A percentile compares a stretch with the other conserved stretches of the same genome.
These are phyloP conservation scores for Colletotrichum sojae DNA, from an alignment of 2,329 filamentous ascomycete species.

Conservation along the genomic window DNA sequence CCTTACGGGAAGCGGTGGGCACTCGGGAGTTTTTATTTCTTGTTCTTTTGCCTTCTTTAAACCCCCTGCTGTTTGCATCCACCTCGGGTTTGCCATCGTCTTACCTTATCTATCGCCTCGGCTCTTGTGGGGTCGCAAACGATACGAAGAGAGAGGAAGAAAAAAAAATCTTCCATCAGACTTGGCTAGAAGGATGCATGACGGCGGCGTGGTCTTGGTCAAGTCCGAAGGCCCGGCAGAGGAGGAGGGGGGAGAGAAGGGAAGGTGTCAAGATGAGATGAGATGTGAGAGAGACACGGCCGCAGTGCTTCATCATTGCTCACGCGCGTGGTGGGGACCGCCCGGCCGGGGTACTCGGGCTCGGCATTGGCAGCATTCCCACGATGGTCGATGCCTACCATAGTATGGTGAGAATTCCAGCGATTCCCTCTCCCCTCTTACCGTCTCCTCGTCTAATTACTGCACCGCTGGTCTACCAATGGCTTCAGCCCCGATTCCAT, in stretches of 20 bases:
- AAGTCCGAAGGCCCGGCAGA: slow-evolving; percentile 12
- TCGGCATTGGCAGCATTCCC: slow-evolving; percentile 28
- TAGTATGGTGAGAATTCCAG: not conserved
- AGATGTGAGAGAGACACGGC: slow-evolving; percentile 36
- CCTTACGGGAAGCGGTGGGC: slow-evolving; percentile 7
- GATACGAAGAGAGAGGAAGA: not conserved
- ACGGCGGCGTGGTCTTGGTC: slow-evolving; percentile 1
- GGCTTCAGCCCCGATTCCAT: slow-evolving; percentile 1
- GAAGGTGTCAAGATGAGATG: slow-evolving; percentile 32
- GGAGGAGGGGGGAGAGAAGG: not conserved
- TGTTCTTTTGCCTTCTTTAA: not conserved
- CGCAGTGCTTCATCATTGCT: slow-evolving; percentile 35
- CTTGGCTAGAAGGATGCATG: slow-evolving; percentile 12
- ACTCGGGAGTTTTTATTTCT: not conserved
- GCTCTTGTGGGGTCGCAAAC: not conserved
- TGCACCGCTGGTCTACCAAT: not conserved
- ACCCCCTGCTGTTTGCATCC: too few species aligned
- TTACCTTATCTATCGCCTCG: not conserved
- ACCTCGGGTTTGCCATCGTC: slow-evolving; percentile 1
- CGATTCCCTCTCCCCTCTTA: not conserved
- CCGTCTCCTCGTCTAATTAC: not conserved
- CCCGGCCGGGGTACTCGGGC: slow-evolving; percentile 33
- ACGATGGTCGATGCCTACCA: slow-evolving; percentile 16
- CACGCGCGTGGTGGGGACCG: slow-evolving; percentile 31
- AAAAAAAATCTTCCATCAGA: slow-evolving; percentile 16